Percentiles rank a stretch among this genome's conserved stretches.
Evolutionary conservation across 2,329 filamentous ascomycete species (phyloP).

Genomic region (Scedosporium aurantiacum): DNA sequence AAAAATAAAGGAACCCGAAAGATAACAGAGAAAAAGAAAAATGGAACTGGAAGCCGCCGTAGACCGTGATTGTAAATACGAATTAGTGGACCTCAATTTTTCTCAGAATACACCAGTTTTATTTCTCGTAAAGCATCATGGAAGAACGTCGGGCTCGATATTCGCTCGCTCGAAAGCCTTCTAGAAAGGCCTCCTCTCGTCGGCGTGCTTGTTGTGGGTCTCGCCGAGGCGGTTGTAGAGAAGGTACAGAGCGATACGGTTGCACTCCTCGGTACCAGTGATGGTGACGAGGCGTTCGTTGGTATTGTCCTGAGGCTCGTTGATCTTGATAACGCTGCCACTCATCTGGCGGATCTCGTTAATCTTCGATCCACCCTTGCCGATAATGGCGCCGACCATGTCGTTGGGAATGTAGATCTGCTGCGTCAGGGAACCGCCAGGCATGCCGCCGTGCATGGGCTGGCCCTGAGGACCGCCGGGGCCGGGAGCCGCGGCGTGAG

Average conservation of each 20-base stretch:
- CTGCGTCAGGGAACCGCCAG: conserved; percentile 66
- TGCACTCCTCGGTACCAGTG: conserved; percentile 94
- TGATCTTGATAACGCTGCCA: conserved; percentile 99
- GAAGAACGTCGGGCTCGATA: neutral
- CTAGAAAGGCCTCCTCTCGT: conserved; percentile 10
- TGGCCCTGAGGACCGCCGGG: conserved; percentile 44
- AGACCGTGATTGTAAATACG: neutral
- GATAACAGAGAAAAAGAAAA: conserved; percentile 3
- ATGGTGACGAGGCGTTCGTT: conserved; percentile 97
- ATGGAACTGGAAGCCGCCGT: neutral
- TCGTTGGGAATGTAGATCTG: conserved; percentile 99
- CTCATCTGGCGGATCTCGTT: conserved; percentile 97
- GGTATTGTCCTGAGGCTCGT: conserved; percentile 97
- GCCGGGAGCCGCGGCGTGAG: conserved; percentile 45
- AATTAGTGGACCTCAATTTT: neutral
- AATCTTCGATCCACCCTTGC: conserved; percentile 97
- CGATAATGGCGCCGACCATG: conserved; percentile 98
- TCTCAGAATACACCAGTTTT: neutral
- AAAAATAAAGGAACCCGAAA: neutral
- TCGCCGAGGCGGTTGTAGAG: conserved; percentile 92
- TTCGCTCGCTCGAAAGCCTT: conserved; percentile 5
- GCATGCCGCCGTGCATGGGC: conserved; percentile 57
- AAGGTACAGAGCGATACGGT: conserved; percentile 99
- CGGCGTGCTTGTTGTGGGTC: conserved; percentile 20
- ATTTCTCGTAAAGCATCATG: conserved; percentile 1